A percentile compares a stretch with the other conserved stretches of the same genome.
These are phyloP conservation scores for Artemisia annua DNA, from an alignment of 129 eudicot species.

Conservation along the genomic window DNA sequence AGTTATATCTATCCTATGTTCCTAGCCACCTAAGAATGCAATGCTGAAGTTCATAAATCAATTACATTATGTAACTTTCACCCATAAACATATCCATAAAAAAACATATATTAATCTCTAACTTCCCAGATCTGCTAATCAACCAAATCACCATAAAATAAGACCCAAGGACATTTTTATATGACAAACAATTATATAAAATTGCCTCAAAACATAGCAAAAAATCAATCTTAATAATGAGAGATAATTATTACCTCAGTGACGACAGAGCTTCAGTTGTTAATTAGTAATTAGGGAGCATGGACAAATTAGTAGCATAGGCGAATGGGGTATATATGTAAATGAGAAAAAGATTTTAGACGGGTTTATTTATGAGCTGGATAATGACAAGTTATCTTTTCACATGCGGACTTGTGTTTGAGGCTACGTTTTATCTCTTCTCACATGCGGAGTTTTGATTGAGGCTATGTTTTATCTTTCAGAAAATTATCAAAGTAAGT, in stretches of 20 bases:
- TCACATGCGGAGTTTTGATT: too few relatives aligned
- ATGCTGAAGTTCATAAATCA: not conserved
- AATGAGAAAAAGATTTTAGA: not conserved
- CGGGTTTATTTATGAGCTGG: not conserved
- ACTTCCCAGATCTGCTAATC: not conserved
- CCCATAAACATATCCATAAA: not conserved
- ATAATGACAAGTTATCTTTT: not conserved
- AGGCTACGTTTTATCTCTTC: constrained; percentile 3
- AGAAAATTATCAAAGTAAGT: too few relatives aligned
- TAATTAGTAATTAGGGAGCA: not conserved
- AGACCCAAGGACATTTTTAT: too few relatives aligned
- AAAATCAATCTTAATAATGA: not conserved
- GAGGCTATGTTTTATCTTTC: too few relatives aligned
- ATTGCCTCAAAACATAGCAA: not conserved
- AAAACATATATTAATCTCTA: not conserved
- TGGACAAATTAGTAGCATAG: not conserved
- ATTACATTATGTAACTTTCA: not conserved
- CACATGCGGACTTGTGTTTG: not conserved
- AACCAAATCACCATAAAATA: not conserved
- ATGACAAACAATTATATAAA: not conserved
- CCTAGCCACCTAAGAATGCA: not conserved
- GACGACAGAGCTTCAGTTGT: not conserved
- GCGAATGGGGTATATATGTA: too few relatives aligned
- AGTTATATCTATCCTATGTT: not conserved
- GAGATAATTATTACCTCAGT: not conserved